These are phyloP conservation scores for Chrysoporthe puriensis DNA, from an alignment of 2,329 filamentous ascomycete genomes.

Conservation along the genomic window DNA sequence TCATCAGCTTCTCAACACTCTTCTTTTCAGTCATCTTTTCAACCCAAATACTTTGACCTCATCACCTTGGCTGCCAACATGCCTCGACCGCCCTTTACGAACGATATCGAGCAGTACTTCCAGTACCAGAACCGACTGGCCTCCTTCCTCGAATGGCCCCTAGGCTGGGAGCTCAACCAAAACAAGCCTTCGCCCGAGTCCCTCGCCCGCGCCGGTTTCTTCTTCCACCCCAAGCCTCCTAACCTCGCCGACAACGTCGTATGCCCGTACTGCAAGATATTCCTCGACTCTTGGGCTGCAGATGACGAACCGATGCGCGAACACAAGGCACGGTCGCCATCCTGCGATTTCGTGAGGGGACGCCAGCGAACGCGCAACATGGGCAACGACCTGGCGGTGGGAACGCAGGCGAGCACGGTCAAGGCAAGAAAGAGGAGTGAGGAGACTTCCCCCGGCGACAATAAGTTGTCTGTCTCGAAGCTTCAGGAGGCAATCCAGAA, in stretches of 20 bases:
- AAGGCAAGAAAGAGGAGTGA: no score
- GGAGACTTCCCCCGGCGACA: no score
- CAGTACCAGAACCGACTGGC: conserved; percentile 26
- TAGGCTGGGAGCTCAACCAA: conserved; percentile 6
- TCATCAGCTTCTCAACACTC: not conserved
- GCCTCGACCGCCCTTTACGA: not conserved
- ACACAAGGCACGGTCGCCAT: not conserved
- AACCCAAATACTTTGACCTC: not conserved
- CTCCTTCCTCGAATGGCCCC: conserved; percentile 18
- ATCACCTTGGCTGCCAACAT: not conserved
- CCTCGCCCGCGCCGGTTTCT: conserved; percentile 21
- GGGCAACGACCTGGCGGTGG: no score
- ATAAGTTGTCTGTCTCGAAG: no score
- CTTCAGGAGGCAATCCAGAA: not conserved
- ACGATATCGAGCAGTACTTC: conserved; percentile 9
- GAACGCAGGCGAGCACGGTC: not conserved
- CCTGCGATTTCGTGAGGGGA: conserved; percentile 3
- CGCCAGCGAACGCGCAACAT: not conserved
- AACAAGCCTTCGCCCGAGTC: conserved; percentile 17
- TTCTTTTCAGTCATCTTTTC: not conserved
- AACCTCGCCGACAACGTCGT: conserved; percentile 8
- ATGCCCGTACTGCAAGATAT: conserved; percentile 14
- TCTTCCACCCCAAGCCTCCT: not conserved
- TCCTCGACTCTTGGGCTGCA: conserved; percentile 4
- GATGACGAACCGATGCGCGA: conserved; percentile 5